Conservation (phyloP, 495 filamentous ascomycete species). For the Annulohypoxylon maeteangense region DNA sequence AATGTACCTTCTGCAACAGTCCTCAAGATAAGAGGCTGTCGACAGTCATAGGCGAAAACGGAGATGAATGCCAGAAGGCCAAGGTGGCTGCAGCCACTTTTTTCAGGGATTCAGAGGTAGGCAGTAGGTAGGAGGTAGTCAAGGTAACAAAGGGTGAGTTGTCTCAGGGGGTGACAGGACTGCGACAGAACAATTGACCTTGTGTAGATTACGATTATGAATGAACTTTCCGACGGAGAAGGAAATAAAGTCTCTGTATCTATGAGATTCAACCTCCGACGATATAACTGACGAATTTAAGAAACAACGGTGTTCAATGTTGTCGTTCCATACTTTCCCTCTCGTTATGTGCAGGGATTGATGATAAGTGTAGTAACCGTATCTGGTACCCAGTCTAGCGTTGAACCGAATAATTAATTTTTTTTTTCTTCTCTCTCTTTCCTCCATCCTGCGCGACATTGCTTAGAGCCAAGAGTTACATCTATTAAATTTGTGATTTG, state of each 20-base stretch:
- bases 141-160: constrained; percentile 33
- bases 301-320: constrained; percentile 43
- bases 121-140: not conserved
- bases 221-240: constrained; percentile 19
- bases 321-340: constrained; percentile 33
- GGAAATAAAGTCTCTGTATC: constrained; percentile 16
- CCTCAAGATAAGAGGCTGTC: constrained; percentile 36
- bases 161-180: constrained; percentile 36
- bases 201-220: constrained; percentile 19
- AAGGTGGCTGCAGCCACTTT: constrained; percentile 42
- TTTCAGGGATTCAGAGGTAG: constrained; percentile 18
- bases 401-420: constrained; percentile 28
- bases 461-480: constrained; percentile 37
- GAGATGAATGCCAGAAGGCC: constrained; percentile 14
- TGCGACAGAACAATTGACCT: constrained; percentile 31
- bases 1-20: constrained; percentile 34
- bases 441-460: constrained; percentile 35
- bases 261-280: not conserved
- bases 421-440: constrained; percentile 26
- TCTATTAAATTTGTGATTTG: constrained; percentile 40
- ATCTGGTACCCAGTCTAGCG: constrained; percentile 32
- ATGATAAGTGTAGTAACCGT: constrained; percentile 37
- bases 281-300: constrained; percentile 31
- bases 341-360: constrained; percentile 35
- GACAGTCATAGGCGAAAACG: constrained; percentile 27